A percentile compares a stretch with the other conserved stretches of the same genome.
These are phyloP conservation scores for Anthoceros angustus DNA, from an alignment of 225 moss, liverwort and hornwort genomes.

Conservation along the genomic window DNA sequence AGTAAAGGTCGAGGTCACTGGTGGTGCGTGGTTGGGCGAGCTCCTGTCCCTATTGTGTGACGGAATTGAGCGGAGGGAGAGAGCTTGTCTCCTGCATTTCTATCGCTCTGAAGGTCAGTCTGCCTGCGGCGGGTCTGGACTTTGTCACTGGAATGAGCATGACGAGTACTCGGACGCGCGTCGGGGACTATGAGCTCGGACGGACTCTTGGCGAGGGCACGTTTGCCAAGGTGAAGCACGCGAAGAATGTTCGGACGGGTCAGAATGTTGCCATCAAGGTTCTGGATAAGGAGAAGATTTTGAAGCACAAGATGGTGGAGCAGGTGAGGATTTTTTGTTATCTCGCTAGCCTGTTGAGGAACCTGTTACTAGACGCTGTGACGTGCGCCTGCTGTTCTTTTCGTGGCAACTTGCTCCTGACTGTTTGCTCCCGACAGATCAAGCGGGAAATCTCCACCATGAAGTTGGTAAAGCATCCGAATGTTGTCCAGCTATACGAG, in stretches of 20 bases:
- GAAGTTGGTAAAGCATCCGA: conserved; percentile 40
- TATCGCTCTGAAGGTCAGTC: too few species aligned
- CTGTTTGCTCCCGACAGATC: conserved; percentile 5
- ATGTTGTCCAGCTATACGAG: conserved; percentile 33
- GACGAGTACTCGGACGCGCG: background rate
- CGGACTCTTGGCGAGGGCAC: conserved; percentile 34
- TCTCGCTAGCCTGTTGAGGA: background rate
- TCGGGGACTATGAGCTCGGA: conserved; percentile 27
- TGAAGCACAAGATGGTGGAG: conserved; percentile 40
- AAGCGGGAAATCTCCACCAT: conserved; percentile 40
- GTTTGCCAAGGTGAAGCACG: conserved; percentile 36
- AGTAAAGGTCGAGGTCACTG: too few species aligned
- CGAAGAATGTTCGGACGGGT: conserved; percentile 21
- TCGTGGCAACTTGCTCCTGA: background rate
- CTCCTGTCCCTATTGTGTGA: too few species aligned
- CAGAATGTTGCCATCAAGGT: conserved; percentile 33
- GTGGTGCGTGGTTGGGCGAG: too few species aligned
- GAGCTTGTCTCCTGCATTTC: too few species aligned
- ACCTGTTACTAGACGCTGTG: background rate
- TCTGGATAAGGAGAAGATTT: conserved; percentile 33
- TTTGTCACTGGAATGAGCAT: background rate
- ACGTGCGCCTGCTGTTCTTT: background rate
- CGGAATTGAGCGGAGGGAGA: too few species aligned
- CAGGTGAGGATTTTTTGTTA: conserved; percentile 16
- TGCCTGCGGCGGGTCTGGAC: too few species aligned